Conservation (phyloP, 306 rosid species). For the Malus domestica region ASM211411v1 NC_041797.1:25475501-25476000, state of each 20-base stretch:
- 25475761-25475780: not conserved
- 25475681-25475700: too few species aligned
- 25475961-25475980: not conserved
- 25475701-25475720: not conserved
- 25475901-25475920: not conserved
- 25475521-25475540: too few species aligned
- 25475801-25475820: not conserved
- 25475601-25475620: too few species aligned
- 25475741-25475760: not conserved
- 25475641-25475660: not conserved
- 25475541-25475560: too few species aligned
- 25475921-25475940: not conserved
- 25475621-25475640: too few species aligned
- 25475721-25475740: not conserved
- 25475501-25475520: too few species aligned
- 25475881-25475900: not conserved
- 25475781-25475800: not conserved
- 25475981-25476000: not conserved
- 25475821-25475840: not conserved
- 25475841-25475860: not conserved
- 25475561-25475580: too few species aligned
- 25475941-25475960: not conserved
- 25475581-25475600: too few species aligned
- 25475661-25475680: too few species aligned
- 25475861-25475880: not conserved